A percentile compares a stretch with the other conserved stretches of the same genome.
These are phyloP conservation scores for Xylaria sp. DNA, from an alignment of 2,329 filamentous ascomycete species.

Conservation along the genomic window DNA sequence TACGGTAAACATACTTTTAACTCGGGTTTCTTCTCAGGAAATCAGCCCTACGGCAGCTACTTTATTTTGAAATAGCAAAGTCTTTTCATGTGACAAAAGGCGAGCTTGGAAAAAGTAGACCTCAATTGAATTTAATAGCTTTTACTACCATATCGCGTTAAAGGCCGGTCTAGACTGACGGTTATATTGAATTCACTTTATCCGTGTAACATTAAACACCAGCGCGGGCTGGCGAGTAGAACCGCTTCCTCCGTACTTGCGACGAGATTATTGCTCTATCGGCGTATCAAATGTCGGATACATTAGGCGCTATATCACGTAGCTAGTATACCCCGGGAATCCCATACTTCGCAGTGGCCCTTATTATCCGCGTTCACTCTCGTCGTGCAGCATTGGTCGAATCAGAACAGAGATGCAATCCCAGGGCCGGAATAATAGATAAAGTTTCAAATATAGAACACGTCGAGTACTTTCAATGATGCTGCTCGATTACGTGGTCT, in stretches of 20 bases:
- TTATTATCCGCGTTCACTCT: background rate
- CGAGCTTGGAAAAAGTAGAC: too few species aligned
- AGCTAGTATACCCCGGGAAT: background rate
- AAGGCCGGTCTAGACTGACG: conserved; percentile 8
- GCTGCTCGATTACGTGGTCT: background rate
- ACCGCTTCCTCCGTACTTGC: background rate
- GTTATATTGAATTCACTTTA: conserved; percentile 23
- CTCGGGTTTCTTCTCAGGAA: background rate
- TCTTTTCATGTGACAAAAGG: too few species aligned
- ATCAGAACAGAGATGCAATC: background rate
- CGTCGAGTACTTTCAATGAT: background rate
- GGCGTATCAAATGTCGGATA: background rate
- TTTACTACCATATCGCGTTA: background rate
- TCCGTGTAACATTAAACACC: conserved; percentile 7
- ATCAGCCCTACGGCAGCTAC: too few species aligned
- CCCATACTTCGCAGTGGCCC: background rate
- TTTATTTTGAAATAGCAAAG: background rate
- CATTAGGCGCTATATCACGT: background rate
- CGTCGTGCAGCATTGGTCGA: background rate
- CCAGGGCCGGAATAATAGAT: background rate
- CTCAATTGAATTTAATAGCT: background rate
- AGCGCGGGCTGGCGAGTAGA: background rate
- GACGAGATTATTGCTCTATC: background rate
- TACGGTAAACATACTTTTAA: background rate
- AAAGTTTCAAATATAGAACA: background rate